Base-by-base conservation (phyloP, 306 rosid genomes). In the Glycine latifolia region DNA sequence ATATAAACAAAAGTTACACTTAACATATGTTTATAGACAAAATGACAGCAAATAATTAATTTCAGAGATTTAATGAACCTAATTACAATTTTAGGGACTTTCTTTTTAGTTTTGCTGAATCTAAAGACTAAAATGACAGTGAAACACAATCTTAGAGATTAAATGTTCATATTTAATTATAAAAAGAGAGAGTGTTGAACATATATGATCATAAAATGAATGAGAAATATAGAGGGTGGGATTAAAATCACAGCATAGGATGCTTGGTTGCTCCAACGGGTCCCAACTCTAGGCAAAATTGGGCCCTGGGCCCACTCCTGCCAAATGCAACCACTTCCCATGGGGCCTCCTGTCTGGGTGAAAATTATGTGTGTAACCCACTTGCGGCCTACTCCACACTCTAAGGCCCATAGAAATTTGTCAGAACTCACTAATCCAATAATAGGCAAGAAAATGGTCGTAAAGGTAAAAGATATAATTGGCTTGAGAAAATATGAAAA, bases 221-320 rank as follows among this genome's bases (percentile, higher is more conserved):
- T 2, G 52, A n/a, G 37, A 49, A 37, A 53, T 33, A n/a, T 14
- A 12, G 44, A 8, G 49, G 39, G 10, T 37, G 35, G 37, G 7
- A 59, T 50, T 14, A 15, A 33, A 81, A 68, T 13, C 35, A 69
- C 14, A 56, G 77, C 88, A 86, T 87, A 48, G 92, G 89, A 90
- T 90, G 54, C 87, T 85, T 16, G 82, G 72, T 47, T 65, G 55
- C 69, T 41, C 7, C 44, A 72, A n/a, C 71, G 83, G 71, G 86
- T 75, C 82, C 85, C 76, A 82, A 17, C 49, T 73, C 17, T 50
- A 33, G 69, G 48, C 65, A 71, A 59, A 76, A 79, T 73, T 83
- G 79, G 86, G 62, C 75, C 82, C 71, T 7, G 80, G 91, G 85
- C 84, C 91, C 87, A 75, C 84, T 44, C 6, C 85, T 80, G 87